Conservation (phyloP, 352 stramenopile species). For the Phytopythium sindhum region DNA sequence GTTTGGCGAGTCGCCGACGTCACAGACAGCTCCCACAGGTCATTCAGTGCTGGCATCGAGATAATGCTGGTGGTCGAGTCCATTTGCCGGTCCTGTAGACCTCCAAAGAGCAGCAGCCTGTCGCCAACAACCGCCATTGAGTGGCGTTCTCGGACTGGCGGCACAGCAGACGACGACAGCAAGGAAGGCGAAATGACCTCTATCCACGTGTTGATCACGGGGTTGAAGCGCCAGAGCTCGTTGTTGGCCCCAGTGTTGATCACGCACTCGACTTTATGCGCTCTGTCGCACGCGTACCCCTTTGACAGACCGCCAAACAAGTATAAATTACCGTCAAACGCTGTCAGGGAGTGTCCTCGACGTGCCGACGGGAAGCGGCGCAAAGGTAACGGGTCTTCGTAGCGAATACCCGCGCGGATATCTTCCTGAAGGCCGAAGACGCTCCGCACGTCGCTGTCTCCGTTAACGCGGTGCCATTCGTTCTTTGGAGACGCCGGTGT, state of each 20-base stretch:
- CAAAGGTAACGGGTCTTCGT: constrained; percentile 25
- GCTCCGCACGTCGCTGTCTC: constrained; percentile 23
- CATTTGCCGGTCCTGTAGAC: constrained; percentile 22
- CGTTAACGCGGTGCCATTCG: constrained; percentile 29
- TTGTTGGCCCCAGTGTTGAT: constrained; percentile 39
- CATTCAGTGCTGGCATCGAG: constrained; percentile 31
- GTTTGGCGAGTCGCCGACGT: constrained; percentile 38
- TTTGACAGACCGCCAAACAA: constrained; percentile 58
- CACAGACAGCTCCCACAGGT: constrained; percentile 65
- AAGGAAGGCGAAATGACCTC: constrained; percentile 19
- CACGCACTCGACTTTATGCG: constrained; percentile 40
- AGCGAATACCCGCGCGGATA: constrained; percentile 27
- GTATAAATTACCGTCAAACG: constrained; percentile 46
- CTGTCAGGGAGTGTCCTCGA: constrained; percentile 56
- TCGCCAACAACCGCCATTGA: constrained; percentile 38
- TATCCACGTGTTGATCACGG: constrained; percentile 47
- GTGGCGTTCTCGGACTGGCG: constrained; percentile 54
- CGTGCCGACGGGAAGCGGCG: constrained; percentile 44
- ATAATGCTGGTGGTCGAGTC: constrained; percentile 5
- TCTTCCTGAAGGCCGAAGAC: constrained; percentile 24
- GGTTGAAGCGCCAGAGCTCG: constrained; percentile 70
- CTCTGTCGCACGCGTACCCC: constrained; percentile 58
- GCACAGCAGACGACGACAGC: constrained; percentile 1
- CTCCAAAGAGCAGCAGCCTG: constrained; percentile 61
- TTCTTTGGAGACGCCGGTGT: constrained; percentile 37